Conservation (phyloP, 805 yeast species). For the Novakomyces olei region DNA sequence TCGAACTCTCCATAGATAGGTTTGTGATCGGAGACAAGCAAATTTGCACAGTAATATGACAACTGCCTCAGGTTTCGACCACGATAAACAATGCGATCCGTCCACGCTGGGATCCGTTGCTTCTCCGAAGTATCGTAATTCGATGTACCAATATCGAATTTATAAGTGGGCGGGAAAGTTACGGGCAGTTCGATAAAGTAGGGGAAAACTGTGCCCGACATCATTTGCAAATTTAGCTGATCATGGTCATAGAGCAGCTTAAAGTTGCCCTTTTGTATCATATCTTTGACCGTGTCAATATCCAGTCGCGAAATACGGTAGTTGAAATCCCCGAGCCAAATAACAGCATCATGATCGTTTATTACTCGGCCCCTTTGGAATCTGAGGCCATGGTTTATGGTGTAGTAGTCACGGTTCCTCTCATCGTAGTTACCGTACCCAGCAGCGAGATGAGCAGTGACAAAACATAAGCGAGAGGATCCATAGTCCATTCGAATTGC, state of each 20-base stretch:
- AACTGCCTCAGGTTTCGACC: conserved; percentile 29
- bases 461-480: conserved; percentile 54
- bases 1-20: conserved; percentile 72
- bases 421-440: conserved; percentile 66
- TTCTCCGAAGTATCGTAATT: conserved; percentile 76
- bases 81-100: conserved; percentile 59
- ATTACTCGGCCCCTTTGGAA: conserved; percentile 60
- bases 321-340: conserved; percentile 93
- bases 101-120: conserved; percentile 88
- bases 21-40: conserved; percentile 65
- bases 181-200: conserved; percentile 59
- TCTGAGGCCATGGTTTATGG: conserved; percentile 50
- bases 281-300: conserved; percentile 49
- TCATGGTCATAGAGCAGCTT: conserved; percentile 41
- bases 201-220: conserved; percentile 45
- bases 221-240: conserved; percentile 59
- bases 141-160: conserved; percentile 66
- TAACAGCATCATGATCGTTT: conserved; percentile 61
- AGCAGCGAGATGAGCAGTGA: conserved; percentile 87
- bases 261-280: conserved; percentile 26
- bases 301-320: conserved; percentile 50
- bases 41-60: conserved; percentile 40
- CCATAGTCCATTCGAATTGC: conserved; percentile 76
- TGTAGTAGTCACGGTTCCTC: conserved; percentile 62
- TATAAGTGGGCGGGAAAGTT: conserved; percentile 73